Evolutionary conservation across 768 basidiomycete species (phyloP).

Genomic region (Lactarius indigo): DNA sequence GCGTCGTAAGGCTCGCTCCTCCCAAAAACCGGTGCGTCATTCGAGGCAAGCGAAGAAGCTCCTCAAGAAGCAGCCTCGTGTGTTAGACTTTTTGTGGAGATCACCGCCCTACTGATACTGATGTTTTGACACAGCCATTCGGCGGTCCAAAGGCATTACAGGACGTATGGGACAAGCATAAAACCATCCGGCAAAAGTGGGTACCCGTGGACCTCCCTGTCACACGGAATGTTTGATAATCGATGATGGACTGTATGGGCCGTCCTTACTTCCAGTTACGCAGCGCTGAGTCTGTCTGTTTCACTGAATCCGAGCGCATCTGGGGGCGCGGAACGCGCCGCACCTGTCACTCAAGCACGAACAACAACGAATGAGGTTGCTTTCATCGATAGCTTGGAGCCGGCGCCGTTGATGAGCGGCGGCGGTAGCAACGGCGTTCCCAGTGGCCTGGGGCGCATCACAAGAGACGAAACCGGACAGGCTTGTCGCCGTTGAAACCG

Average conservation of each 20-base stretch:
- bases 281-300: slow-evolving; percentile 68
- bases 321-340: slow-evolving; percentile 60
- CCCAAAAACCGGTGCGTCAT: slow-evolving; percentile 70
- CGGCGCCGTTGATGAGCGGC: not conserved
- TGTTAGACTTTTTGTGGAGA: slow-evolving; percentile 31
- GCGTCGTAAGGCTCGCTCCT: slow-evolving; percentile 78
- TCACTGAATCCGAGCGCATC: slow-evolving; percentile 62
- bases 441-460: slow-evolving; percentile 19
- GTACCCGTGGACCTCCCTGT: slow-evolving; percentile 31
- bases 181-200: slow-evolving; percentile 92
- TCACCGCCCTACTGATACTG: slow-evolving; percentile 17
- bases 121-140: slow-evolving; percentile 50
- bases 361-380: slow-evolving; percentile 21
- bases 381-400: slow-evolving; percentile 5
- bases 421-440: slow-evolving; percentile 1
- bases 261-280: slow-evolving; percentile 50
- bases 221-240: slow-evolving; percentile 19
- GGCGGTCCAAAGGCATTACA: slow-evolving; percentile 78
- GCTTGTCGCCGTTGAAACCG: slow-evolving; percentile 21
- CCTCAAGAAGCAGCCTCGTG: slow-evolving; percentile 75
- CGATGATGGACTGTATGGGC: slow-evolving; percentile 14
- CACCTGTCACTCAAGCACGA: slow-evolving; percentile 19
- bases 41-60: slow-evolving; percentile 71
- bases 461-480: slow-evolving; percentile 20
- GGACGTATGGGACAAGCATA: slow-evolving; percentile 81